Percentiles rank a stretch among this genome's conserved stretches.
These are phyloP conservation scores for Aspergillus chevalieri DNA, from an alignment of 2,329 filamentous ascomycete genomes.

Conservation along the genomic window DNA sequence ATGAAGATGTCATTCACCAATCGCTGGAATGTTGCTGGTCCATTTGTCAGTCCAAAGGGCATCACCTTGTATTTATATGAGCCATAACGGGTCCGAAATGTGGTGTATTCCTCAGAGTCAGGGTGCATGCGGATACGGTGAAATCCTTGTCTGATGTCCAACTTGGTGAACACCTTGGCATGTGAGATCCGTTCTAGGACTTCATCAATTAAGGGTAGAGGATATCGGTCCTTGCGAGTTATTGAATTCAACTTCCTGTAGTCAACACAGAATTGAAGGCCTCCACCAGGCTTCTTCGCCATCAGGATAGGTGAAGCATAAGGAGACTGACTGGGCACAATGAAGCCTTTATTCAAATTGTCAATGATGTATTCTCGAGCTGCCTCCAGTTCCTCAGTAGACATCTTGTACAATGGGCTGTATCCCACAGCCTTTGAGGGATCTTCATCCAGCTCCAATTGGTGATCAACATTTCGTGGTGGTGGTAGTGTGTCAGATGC, in stretches of 20 bases:
- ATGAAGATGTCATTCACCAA: not conserved
- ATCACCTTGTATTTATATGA: not conserved
- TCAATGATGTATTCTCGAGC: not conserved
- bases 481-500: no score
- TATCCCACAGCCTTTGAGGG: no score
- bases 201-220: constrained; percentile 20
- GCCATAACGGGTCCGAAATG: constrained; percentile 1
- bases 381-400: not conserved
- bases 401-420: no score
- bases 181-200: constrained; percentile 1
- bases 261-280: constrained; percentile 19
- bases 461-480: no score
- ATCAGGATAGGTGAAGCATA: not conserved
- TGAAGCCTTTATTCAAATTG: not conserved
- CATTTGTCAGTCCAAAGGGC: constrained; percentile 2
- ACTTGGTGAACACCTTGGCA: no score
- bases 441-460: no score
- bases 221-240: constrained; percentile 25
- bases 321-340: not conserved
- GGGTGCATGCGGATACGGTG: not conserved
- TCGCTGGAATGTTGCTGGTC: constrained; percentile 4
- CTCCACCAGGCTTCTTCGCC: not conserved
- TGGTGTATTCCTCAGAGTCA: not conserved
- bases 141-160: no score
- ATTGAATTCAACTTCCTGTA: constrained; percentile 25